These are phyloP conservation scores for Chaetomiaceae sp. DNA, from an alignment of 2,329 filamentous ascomycete genomes.

Conservation along the genomic window DNA sequence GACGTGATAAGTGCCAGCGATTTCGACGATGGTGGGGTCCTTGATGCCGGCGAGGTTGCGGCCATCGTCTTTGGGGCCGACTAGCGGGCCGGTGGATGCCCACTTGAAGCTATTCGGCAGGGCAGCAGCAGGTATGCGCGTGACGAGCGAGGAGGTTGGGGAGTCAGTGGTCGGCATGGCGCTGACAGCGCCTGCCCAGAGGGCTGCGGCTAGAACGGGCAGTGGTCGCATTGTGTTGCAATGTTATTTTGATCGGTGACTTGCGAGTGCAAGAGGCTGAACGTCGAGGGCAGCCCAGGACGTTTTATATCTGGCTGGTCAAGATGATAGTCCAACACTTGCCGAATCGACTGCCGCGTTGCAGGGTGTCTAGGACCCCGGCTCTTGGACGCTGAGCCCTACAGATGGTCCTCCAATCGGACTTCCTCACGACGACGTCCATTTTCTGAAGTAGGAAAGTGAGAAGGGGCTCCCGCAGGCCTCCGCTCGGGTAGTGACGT, in stretches of 20 bases:
- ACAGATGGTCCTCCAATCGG: background rate
- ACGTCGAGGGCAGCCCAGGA: no score
- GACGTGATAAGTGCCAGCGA: conserved; percentile 36
- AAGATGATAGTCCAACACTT: no score
- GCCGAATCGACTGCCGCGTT: background rate
- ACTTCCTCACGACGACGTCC: background rate
- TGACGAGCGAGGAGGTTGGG: background rate
- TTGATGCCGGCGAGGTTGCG: conserved; percentile 25
- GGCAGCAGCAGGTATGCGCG: background rate
- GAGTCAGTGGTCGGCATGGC: conserved; percentile 1
- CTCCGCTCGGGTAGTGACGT: background rate
- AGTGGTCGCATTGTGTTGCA: background rate
- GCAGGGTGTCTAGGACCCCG: no score
- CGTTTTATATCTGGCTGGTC: no score
- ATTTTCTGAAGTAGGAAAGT: background rate
- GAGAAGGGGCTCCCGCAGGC: no score
- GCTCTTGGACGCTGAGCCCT: no score
- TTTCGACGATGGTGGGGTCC: conserved; percentile 25
- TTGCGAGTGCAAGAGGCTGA: background rate
- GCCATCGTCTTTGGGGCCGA: conserved; percentile 21
- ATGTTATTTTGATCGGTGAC: background rate
- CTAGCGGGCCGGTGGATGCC: conserved; percentile 20
- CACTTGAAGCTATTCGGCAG: conserved; percentile 18
- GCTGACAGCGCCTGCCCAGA: conserved; percentile 1
- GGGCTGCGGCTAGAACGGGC: background rate